Conservation (phyloP, 805 yeast species). For the Kazachstania bromeliacearum region DNA sequence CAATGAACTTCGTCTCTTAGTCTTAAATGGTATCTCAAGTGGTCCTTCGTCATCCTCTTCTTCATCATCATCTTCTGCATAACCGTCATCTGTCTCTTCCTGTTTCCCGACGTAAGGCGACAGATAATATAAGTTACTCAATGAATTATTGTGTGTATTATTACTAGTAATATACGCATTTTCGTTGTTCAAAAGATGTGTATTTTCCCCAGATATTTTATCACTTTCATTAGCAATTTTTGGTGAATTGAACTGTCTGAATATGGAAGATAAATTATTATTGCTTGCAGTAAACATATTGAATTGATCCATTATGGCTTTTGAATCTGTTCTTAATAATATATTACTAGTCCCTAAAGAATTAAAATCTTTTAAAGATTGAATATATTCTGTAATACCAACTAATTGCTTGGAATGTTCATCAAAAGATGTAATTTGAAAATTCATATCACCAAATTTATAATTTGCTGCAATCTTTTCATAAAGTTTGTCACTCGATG, state of each 20-base stretch:
- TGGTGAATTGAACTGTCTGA: slow-evolving; percentile 3
- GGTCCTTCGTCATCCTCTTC: slow-evolving; percentile 21
- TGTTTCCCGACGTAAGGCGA: slow-evolving; percentile 5
- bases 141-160: background rate
- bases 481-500: background rate
- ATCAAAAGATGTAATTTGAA: too few species aligned
- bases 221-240: slow-evolving; percentile 3
- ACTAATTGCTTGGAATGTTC: background rate
- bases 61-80: slow-evolving; percentile 27
- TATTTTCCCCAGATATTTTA: background rate
- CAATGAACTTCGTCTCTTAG: slow-evolving; percentile 14
- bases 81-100: slow-evolving; percentile 25
- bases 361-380: slow-evolving; percentile 1
- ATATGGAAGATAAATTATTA: slow-evolving; percentile 5
- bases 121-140: slow-evolving; percentile 1
- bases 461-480: too few species aligned
- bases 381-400: background rate
- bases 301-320: slow-evolving; percentile 24
- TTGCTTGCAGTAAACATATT: slow-evolving; percentile 15
- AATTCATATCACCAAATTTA: background rate
- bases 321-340: slow-evolving; percentile 15
- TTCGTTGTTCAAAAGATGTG: background rate
- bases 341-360: slow-evolving; percentile 3
- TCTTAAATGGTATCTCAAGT: slow-evolving; percentile 21
- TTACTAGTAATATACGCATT: background rate